Evolutionary conservation across 2,329 filamentous ascomycete genomes (phyloP).

Genomic region (Byssochlamys sp.): DNA sequence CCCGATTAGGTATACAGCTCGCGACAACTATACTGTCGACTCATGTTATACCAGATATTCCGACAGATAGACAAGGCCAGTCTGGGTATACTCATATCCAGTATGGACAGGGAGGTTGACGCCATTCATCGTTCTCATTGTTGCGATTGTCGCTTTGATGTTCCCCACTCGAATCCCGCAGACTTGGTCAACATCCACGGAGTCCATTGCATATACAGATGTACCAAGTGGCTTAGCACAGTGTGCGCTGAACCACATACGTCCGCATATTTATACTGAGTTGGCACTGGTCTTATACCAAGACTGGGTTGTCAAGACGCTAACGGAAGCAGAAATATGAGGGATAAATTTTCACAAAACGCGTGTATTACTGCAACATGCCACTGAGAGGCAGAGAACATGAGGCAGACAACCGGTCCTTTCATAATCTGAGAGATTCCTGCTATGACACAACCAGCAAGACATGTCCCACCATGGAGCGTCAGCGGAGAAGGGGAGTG

Average conservation of each 20-base stretch:
- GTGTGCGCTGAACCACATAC: not conserved
- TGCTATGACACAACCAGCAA: too few species aligned
- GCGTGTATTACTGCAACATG: not conserved
- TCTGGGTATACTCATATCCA: not conserved
- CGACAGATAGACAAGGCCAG: not conserved
- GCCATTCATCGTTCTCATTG: not conserved
- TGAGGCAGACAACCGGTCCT: not conserved
- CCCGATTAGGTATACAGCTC: not conserved
- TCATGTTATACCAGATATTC: not conserved
- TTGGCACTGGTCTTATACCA: not conserved
- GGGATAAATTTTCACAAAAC: not conserved
- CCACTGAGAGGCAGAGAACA: not conserved
- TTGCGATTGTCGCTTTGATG: not conserved
- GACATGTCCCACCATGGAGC: too few species aligned
- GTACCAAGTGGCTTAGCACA: not conserved
- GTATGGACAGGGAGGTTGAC: not conserved
- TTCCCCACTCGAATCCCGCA: not conserved
- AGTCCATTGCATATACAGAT: not conserved
- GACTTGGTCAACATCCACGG: not conserved
- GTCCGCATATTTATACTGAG: not conserved
- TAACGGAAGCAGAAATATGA: not conserved
- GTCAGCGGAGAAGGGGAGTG: too few species aligned
- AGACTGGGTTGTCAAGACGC: not conserved
- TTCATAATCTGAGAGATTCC: not conserved
- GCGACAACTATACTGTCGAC: not conserved